phyloP scores from a whole-genome alignment of 352 stramenopile species.

The Globisporangium carolinianum region DNA sequence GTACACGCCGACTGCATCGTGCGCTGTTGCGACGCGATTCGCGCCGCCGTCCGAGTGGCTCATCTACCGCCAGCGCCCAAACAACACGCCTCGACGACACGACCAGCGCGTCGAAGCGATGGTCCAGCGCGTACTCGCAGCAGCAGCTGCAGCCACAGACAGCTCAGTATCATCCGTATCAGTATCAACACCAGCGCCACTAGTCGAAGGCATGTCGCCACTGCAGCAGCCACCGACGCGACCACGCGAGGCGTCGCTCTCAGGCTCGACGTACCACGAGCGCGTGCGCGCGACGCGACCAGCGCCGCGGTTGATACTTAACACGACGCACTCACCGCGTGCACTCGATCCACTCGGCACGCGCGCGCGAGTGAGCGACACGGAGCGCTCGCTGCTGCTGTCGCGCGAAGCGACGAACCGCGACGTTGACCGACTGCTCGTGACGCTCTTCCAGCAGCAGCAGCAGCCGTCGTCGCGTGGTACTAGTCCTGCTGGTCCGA shows the following conservation, averaged over 20 bases:
- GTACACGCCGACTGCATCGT: slow-evolving; percentile 13
- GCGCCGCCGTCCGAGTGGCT: slow-evolving; percentile 47
- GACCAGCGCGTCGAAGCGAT: slow-evolving; percentile 39
- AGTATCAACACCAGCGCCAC: not conserved
- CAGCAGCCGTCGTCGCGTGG: not conserved
- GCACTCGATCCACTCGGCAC: slow-evolving; percentile 11
- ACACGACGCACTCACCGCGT: not conserved
- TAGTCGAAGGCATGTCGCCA: slow-evolving; percentile 1
- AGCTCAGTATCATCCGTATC: too few relatives aligned
- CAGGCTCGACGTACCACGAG: slow-evolving; percentile 31
- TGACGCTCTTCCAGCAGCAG: slow-evolving; percentile 32
- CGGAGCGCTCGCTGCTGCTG: slow-evolving; percentile 19
- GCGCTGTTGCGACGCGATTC: slow-evolving; percentile 17
- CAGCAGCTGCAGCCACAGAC: slow-evolving; percentile 1
- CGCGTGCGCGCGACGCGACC: slow-evolving; percentile 21
- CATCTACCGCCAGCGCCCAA: slow-evolving; percentile 43
- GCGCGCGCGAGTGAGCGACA: slow-evolving; percentile 18
- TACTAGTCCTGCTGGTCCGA: not conserved
- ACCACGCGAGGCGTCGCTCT: slow-evolving; percentile 24
- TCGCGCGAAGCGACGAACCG: slow-evolving; percentile 34
- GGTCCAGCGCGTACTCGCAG: slow-evolving; percentile 21
- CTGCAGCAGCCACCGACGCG: slow-evolving; percentile 8
- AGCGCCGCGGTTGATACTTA: too few relatives aligned
- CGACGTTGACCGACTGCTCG: slow-evolving; percentile 33
- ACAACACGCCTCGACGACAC: slow-evolving; percentile 30